Base-by-base conservation (phyloP, 306 rosid species). In the Aeschynomene evenia region DNA sequence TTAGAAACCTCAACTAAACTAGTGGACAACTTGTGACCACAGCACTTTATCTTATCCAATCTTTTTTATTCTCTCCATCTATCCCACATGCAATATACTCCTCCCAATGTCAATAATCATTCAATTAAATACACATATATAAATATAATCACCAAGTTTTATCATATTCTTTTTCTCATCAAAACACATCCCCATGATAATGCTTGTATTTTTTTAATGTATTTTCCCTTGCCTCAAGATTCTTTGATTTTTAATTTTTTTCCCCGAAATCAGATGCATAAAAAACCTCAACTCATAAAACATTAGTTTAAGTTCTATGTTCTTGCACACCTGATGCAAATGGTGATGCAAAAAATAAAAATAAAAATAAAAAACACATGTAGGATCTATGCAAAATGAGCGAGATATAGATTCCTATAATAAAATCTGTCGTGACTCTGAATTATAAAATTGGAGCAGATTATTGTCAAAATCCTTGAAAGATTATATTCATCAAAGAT, bases 1-100 rank as follows among this genome's bases (percentile, higher is more conserved):
- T 74, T 65, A 36, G 67, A n/a, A n/a, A 63, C 49, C 75, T n/a
- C n/a, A n/a, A n/a, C 59, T 33, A 40, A 76, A 23, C 61, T 63
- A 24, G 79, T 82, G 77, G 87, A 80, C 89, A 80, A 73, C 58
- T 75, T 65, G 81, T 84, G 84, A 68, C 85, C 86, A 74, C 75
- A 29, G 15, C 50, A 36, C 82, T 77, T 70, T 81, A 50, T 57
- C 69, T 67, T 65, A 50, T 64, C 78, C 76, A 75, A 28, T 56
- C 74, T 45, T 69, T n/a, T 75, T 76, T 68, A 60, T 78, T 76
- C 54, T 48, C 48, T 54, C 66, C 52, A 31, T 54, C 66, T 46
- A 31, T 78, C 68, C 69, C 89, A 89, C 96, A 84, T 86, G 96
- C 84, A 78, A 66, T 78, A 57, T 77, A 40, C 68, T 51, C 6